phyloP scores from a whole-genome alignment of 2,329 filamentous ascomycete species.

The Hymenoscyphus albidus region DNA sequence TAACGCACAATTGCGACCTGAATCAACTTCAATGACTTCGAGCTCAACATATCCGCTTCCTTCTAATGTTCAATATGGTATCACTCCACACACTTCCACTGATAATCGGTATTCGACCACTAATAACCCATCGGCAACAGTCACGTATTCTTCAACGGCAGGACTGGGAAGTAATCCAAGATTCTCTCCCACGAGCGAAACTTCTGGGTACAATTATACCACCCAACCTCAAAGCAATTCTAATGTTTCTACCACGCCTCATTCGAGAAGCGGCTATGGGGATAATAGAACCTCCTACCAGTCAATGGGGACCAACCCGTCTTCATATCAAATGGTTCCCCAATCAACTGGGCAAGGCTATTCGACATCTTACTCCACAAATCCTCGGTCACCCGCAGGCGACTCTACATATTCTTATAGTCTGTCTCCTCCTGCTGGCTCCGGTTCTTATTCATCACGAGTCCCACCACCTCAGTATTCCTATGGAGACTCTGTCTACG shows the following conservation, averaged over 20 bases:
- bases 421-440: not conserved
- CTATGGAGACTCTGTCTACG: not conserved
- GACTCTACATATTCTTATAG: not conserved
- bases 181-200: slow-evolving; percentile 5
- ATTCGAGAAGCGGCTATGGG: not conserved
- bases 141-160: slow-evolving; percentile 1
- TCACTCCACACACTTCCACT: not conserved
- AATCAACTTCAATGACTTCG: not conserved
- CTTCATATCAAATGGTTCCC: not conserved
- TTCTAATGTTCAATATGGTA: not conserved
- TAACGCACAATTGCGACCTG: not conserved
- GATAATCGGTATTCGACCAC: not conserved
- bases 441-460: not conserved
- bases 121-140: not conserved
- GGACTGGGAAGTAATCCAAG: not conserved
- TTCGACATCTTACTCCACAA: not conserved
- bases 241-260: not conserved
- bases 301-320: not conserved
- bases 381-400: not conserved
- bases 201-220: slow-evolving; percentile 2
- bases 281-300: not conserved
- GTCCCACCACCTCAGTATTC: not conserved
- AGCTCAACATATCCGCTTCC: not conserved
- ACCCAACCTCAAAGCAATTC: not conserved
- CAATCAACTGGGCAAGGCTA: not conserved